Conservation (phyloP, 2,329 filamentous ascomycete species). For the Ophiostoma sp. region DNA sequence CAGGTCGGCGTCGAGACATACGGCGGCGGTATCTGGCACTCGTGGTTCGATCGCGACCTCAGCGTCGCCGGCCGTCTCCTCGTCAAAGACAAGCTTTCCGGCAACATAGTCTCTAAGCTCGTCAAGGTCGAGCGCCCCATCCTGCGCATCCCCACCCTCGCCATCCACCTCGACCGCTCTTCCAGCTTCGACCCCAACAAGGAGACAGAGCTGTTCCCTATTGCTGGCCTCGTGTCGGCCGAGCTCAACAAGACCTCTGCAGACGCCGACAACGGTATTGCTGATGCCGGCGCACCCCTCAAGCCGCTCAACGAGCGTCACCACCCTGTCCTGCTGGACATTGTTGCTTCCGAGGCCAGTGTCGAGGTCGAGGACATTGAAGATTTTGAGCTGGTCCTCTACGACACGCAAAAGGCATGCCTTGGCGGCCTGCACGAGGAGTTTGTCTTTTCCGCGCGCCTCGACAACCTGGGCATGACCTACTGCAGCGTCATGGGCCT, state of each 20-base stretch:
- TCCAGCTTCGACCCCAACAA: constrained; percentile 91
- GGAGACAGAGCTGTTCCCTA: constrained; percentile 91
- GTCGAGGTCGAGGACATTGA: constrained; percentile 66
- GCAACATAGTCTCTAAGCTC: constrained; percentile 73
- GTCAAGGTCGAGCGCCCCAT: constrained; percentile 89
- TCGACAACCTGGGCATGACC: constrained; percentile 95
- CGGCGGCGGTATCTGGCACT: constrained; percentile 95
- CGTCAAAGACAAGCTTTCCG: constrained; percentile 52
- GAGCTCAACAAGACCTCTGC: constrained; percentile 67
- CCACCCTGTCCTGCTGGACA: constrained; percentile 77
- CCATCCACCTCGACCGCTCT: constrained; percentile 86
- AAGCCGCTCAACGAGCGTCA: constrained; percentile 75
- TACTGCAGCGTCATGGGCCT: constrained; percentile 85
- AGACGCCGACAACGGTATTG: constrained; percentile 31
- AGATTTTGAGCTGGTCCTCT: constrained; percentile 96
- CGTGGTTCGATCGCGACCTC: constrained; percentile 94
- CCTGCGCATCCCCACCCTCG: constrained; percentile 84
- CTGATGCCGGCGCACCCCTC: constrained; percentile 56
- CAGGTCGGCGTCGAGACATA: constrained; percentile 97
- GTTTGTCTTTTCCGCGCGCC: constrained; percentile 89
- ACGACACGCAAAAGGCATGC: constrained; percentile 86
- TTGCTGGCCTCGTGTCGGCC: constrained; percentile 77
- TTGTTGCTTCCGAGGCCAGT: constrained; percentile 75
- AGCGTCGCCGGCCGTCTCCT: constrained; percentile 84
- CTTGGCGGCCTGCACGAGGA: constrained; percentile 89